phyloP scores from a whole-genome alignment of 495 filamentous ascomycete genomes.

The Oidiodendron maius region DNA sequence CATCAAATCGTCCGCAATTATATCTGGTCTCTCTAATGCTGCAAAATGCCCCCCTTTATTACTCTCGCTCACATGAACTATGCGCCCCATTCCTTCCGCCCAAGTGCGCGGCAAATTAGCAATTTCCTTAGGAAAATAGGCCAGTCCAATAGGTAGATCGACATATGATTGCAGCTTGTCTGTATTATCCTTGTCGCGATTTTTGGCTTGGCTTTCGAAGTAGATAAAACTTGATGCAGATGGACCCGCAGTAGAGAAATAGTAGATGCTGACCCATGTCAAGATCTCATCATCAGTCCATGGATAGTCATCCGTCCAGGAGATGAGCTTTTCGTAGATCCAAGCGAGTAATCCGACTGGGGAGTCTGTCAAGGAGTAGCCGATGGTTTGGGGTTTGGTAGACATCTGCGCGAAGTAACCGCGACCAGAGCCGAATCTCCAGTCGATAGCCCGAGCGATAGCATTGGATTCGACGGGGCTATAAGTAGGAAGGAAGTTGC shows the following conservation, averaged over 20 bases:
- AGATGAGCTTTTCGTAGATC: constrained; percentile 67
- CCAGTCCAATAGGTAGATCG: constrained; percentile 1
- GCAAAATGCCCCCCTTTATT: constrained; percentile 58
- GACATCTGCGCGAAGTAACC: constrained; percentile 46
- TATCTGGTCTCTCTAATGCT: constrained; percentile 50
- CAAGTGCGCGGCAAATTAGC: constrained; percentile 12
- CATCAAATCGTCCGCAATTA: constrained; percentile 17
- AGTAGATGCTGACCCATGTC: constrained; percentile 60
- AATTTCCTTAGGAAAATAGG: constrained; percentile 18
- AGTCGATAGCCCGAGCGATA: too few species aligned
- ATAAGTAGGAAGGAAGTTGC: too few species aligned
- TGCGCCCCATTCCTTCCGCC: constrained; percentile 35
- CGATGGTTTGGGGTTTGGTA: constrained; percentile 62
- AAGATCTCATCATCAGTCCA: constrained; percentile 66
- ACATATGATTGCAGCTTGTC: not conserved
- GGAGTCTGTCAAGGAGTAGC: constrained; percentile 50
- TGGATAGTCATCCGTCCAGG: constrained; percentile 59
- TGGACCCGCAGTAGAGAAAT: constrained; percentile 50
- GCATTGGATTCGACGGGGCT: too few species aligned
- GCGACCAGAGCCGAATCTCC: too few species aligned
- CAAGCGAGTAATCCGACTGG: constrained; percentile 60
- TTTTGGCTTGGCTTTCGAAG: constrained; percentile 39
- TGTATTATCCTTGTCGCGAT: not conserved
- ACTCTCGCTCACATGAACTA: constrained; percentile 51
- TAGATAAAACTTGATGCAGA: constrained; percentile 53